phyloP scores from a whole-genome alignment of 805 yeast genomes.

The Lachancea kluyveri region DNA sequence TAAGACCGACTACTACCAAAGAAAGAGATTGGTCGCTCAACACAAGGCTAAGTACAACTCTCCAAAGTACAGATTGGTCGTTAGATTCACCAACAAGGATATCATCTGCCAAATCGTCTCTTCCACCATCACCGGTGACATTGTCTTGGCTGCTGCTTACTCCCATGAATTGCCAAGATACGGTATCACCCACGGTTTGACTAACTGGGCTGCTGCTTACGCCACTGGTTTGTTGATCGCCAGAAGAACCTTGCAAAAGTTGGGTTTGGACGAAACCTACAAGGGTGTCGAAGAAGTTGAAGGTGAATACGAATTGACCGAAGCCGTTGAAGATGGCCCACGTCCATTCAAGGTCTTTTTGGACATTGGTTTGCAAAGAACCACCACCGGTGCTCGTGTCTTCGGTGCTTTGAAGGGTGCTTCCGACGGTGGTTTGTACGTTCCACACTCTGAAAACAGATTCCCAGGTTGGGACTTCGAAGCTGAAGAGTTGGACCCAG shows the following conservation, averaged over 20 bases:
- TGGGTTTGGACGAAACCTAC: slow-evolving; percentile 98
- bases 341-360: slow-evolving; percentile 99
- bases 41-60: slow-evolving; percentile 99
- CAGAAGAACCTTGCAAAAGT: slow-evolving; percentile 97
- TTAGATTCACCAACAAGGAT: slow-evolving; percentile 99
- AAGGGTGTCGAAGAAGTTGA: slow-evolving; percentile 98
- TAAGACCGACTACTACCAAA: slow-evolving; percentile 99
- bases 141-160: slow-evolving; percentile 96
- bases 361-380: slow-evolving; percentile 99
- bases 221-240: slow-evolving; percentile 98
- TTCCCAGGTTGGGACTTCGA: slow-evolving; percentile 99
- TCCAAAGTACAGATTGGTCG: slow-evolving; percentile 99
- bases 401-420: slow-evolving; percentile 99
- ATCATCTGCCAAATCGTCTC: slow-evolving; percentile 97
- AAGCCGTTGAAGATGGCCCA: slow-evolving; percentile 99
- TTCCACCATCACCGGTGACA: slow-evolving; percentile 94
- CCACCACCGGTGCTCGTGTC: slow-evolving; percentile 99
- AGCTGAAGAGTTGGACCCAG: slow-evolving; percentile 96
- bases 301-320: slow-evolving; percentile 98
- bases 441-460: slow-evolving; percentile 99
- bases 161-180: slow-evolving; percentile 97
- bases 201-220: slow-evolving; percentile 99
- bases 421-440: slow-evolving; percentile 98
- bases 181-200: slow-evolving; percentile 97
- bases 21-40: slow-evolving; percentile 99